A percentile compares a stretch with the other conserved stretches of the same genome.
These are phyloP conservation scores for Gentiana dahurica DNA, from an alignment of 257 asterid genomes.

Conservation along the genomic window DNA sequence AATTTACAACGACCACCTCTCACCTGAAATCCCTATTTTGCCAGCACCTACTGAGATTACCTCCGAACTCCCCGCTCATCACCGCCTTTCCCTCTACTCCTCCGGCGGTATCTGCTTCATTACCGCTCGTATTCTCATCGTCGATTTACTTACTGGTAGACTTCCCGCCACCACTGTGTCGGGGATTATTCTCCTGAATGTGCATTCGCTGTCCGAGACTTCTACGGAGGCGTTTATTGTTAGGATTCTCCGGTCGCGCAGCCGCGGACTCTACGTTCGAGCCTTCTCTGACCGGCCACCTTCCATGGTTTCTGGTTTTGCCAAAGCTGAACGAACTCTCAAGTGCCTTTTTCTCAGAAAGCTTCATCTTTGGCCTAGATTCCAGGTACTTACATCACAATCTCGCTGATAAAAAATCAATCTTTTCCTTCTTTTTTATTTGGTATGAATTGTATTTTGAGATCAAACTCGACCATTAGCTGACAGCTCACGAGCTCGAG, in stretches of 20 bases:
- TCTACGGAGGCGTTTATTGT: slow-evolving; percentile 93
- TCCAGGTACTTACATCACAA: slow-evolving; percentile 43
- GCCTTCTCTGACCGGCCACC: slow-evolving; percentile 90
- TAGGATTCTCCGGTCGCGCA: slow-evolving; percentile 54
- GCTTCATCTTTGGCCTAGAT: slow-evolving; percentile 97
- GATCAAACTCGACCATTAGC: no score
- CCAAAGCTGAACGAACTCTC: slow-evolving; percentile 77
- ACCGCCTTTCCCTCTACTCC: slow-evolving; percentile 61
- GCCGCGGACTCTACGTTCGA: slow-evolving; percentile 54
- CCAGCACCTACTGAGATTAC: slow-evolving; percentile 47
- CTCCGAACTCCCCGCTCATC: slow-evolving; percentile 56
- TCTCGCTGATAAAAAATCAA: background rate
- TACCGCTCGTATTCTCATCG: slow-evolving; percentile 83
- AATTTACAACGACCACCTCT: slow-evolving; percentile 13
- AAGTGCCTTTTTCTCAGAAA: slow-evolving; percentile 75
- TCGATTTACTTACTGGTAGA: slow-evolving; percentile 75
- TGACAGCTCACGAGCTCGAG: no score
- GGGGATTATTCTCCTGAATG: slow-evolving; percentile 69
- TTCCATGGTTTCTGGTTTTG: slow-evolving; percentile 83
- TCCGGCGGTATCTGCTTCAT: slow-evolving; percentile 68
- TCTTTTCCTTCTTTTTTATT: background rate
- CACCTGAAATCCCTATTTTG: slow-evolving; percentile 9
- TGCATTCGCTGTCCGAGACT: slow-evolving; percentile 74
- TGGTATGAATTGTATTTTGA: no score
- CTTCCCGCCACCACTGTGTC: slow-evolving; percentile 57